Evolutionary conservation across 371 early-diverging fungal genomes (phyloP).

Genomic region (Syncephalastrum monosporum): DNA sequence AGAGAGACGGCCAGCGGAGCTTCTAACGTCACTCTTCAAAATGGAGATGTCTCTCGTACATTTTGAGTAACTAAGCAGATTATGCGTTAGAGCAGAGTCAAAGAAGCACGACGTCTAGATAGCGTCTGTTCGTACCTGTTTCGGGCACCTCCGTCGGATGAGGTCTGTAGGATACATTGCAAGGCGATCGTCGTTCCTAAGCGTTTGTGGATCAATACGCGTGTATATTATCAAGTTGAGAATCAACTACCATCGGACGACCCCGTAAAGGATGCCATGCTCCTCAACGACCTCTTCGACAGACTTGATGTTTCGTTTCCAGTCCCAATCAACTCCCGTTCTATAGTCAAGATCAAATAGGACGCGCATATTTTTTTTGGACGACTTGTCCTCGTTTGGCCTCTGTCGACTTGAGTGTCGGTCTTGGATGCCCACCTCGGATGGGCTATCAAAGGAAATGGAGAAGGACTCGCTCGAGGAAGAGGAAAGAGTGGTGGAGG

Average conservation of each 20-base stretch:
- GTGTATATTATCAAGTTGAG: background rate
- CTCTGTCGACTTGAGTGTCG: background rate
- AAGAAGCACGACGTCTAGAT: too few species aligned
- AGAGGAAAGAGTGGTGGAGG: background rate
- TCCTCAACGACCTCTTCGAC: conserved; percentile 8
- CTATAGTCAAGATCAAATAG: conserved; percentile 13
- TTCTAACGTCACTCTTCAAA: conserved; percentile 5
- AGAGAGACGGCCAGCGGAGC: background rate
- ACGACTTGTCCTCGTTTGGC: background rate
- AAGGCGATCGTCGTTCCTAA: conserved; percentile 10
- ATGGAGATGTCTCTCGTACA: conserved; percentile 10
- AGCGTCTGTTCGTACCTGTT: conserved; percentile 7
- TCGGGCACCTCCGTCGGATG: conserved; percentile 10
- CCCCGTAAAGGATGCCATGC: conserved; percentile 8
- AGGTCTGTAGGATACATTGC: conserved; percentile 12
- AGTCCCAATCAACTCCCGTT: conserved; percentile 6
- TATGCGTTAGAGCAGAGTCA: background rate
- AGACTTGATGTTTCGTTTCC: conserved; percentile 1
- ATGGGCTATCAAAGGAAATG: too few species aligned
- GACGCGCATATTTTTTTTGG: background rate
- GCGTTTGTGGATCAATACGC: background rate
- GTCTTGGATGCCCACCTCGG: too few species aligned
- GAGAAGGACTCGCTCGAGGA: background rate
- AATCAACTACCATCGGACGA: conserved; percentile 11
- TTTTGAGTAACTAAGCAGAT: conserved; percentile 5